Conservation (phyloP, 225 moss, liverwort and hornwort species). For the Pseudisothecium myosuroides region DNA sequence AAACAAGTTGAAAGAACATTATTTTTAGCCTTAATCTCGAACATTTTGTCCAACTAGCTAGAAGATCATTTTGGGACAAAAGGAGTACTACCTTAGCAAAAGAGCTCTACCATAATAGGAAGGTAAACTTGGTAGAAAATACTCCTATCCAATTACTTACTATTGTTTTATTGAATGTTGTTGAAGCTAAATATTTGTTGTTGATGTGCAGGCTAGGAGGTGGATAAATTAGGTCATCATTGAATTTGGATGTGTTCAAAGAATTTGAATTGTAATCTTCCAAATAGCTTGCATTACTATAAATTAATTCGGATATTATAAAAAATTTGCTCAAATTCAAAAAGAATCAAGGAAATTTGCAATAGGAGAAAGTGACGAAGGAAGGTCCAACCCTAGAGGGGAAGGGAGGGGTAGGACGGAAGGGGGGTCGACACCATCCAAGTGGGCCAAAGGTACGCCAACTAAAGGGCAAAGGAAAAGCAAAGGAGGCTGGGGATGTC, state of each 20-base stretch:
- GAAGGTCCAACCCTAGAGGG: conserved; percentile 4
- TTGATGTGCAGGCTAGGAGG: neutral
- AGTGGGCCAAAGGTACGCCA: neutral
- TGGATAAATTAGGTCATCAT: neutral
- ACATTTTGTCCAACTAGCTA: fast-evolving
- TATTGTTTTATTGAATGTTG: neutral
- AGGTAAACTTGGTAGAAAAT: too few relatives aligned
- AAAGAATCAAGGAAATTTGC: neutral
- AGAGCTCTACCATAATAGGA: fast-evolving
- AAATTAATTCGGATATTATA: neutral
- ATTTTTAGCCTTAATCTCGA: neutral
- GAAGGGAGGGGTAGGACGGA: conserved; percentile 31
- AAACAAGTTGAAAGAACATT: neutral
- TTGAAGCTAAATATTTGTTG: neutral
- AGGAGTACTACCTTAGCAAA: fast-evolving
- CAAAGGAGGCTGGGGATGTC: conserved; percentile 18
- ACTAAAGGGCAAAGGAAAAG: conserved; percentile 26
- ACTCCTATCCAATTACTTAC: fast-evolving
- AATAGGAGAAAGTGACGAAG: conserved; percentile 22
- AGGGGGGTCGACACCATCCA: neutral
- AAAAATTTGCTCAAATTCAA: neutral
- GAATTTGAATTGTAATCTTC: neutral
- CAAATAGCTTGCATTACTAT: neutral
- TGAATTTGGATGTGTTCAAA: neutral
- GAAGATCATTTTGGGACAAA: neutral